A percentile compares a stretch with the other conserved stretches of the same genome.
These are phyloP conservation scores for Lecanicillium sp. DNA, from an alignment of 2,329 filamentous ascomycete species.

Conservation along the genomic window DNA sequence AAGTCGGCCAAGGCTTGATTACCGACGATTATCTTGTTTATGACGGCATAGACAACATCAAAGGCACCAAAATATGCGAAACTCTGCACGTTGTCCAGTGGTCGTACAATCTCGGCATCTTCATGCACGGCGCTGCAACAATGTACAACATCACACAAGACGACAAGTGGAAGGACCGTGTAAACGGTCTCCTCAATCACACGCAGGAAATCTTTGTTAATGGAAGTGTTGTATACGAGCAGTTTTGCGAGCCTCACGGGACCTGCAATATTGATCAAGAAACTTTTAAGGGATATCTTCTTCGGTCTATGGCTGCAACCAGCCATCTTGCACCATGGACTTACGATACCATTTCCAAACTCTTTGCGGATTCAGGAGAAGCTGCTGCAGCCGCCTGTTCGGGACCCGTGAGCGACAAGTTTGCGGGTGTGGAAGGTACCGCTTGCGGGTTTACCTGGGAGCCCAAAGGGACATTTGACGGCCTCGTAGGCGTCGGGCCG, in stretches of 20 bases:
- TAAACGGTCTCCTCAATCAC: constrained; percentile 48
- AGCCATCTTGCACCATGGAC: constrained; percentile 47
- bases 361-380: constrained; percentile 41
- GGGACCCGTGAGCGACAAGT: constrained; percentile 34
- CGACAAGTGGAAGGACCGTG: constrained; percentile 46
- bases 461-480: constrained; percentile 44
- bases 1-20: constrained; percentile 47
- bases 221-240: constrained; percentile 51
- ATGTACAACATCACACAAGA: constrained; percentile 52
- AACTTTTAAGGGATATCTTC: constrained; percentile 68
- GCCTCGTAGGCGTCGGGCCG: constrained; percentile 53
- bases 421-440: constrained; percentile 45
- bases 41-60: constrained; percentile 34
- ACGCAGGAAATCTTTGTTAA: constrained; percentile 46
- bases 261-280: constrained; percentile 64
- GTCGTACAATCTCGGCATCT: constrained; percentile 62
- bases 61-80: constrained; percentile 34
- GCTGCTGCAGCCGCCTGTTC: constrained; percentile 45
- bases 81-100: constrained; percentile 52
- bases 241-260: constrained; percentile 52
- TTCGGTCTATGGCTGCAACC: constrained; percentile 55
- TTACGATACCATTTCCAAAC: constrained; percentile 36
- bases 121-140: constrained; percentile 51
- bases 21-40: constrained; percentile 44
- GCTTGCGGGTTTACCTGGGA: constrained; percentile 64